Percentiles rank a stretch among this genome's conserved stretches.
phyloP scores from a whole-genome alignment of 192 early-diverging fungal genomes.

The Coemansia sp. region DNA sequence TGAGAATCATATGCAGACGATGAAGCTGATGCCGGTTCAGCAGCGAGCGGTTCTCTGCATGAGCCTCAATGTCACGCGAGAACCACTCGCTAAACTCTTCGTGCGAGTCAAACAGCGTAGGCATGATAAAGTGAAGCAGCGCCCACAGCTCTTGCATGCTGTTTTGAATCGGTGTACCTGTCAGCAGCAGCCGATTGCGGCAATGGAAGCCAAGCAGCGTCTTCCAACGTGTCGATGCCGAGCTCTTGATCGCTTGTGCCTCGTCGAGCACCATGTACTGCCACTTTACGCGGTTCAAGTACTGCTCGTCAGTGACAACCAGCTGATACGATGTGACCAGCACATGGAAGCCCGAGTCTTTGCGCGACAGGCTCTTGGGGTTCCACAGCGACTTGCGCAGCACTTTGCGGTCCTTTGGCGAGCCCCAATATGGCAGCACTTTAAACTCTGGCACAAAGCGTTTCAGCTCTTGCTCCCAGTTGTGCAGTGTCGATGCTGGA shows the following conservation, averaged over 20 bases:
- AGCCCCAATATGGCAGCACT: constrained; percentile 83
- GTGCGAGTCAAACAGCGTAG: constrained; percentile 91
- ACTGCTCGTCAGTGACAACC: constrained; percentile 75
- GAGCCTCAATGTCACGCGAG: constrained; percentile 88
- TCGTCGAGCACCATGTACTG: constrained; percentile 92
- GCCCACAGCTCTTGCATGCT: constrained; percentile 99
- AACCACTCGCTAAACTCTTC: constrained; percentile 98
- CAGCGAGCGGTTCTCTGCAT: constrained; percentile 61
- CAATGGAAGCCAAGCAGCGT: constrained; percentile 88
- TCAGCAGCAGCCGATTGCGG: constrained; percentile 84
- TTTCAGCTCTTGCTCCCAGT: constrained; percentile 91
- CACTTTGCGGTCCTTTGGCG: constrained; percentile 81
- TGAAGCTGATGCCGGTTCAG: constrained; percentile 59
- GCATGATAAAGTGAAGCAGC: constrained; percentile 93
- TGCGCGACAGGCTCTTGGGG: constrained; percentile 70
- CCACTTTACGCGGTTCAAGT: constrained; percentile 85
- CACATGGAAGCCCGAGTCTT: constrained; percentile 83
- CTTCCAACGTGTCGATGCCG: constrained; percentile 91
- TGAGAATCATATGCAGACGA: constrained; percentile 65
- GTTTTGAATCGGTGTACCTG: constrained; percentile 97
- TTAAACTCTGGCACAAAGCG: constrained; percentile 89
- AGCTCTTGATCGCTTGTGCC: constrained; percentile 82
- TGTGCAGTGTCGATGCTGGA: constrained; percentile 94
- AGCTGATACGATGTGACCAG: constrained; percentile 90
- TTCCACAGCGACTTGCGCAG: constrained; percentile 55